Evolutionary conservation across 345 rosid species (phyloP).

Genomic region (Syzygium aromaticum): DNA sequence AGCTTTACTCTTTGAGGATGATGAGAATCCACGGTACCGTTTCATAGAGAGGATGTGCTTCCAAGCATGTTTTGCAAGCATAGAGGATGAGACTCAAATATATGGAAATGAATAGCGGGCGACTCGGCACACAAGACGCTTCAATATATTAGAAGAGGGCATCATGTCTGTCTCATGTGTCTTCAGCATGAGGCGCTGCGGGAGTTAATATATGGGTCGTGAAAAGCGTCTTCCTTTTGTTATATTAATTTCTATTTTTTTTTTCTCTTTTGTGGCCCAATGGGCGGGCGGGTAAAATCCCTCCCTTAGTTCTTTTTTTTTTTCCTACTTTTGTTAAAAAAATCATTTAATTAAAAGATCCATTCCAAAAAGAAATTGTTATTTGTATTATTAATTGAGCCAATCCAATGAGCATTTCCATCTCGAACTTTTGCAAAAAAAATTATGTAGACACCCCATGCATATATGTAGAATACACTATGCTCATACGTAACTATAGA

Average conservation of each 20-base stretch:
- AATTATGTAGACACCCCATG: too few species aligned
- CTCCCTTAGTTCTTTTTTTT: neutral
- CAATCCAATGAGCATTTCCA: neutral
- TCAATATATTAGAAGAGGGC: neutral
- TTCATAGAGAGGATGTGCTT: too few species aligned
- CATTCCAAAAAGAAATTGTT: neutral
- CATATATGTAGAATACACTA: neutral
- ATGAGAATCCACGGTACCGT: too few species aligned
- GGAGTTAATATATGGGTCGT: neutral
- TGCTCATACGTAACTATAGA: neutral
- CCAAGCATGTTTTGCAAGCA: too few species aligned
- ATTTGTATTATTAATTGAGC: neutral
- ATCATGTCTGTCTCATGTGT: neutral
- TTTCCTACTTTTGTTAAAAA: too few species aligned
- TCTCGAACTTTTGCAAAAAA: neutral
- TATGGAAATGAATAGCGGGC: too few species aligned
- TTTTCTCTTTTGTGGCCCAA: neutral
- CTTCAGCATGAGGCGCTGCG: neutral
- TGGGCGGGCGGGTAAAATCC: neutral
- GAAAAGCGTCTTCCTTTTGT: neutral
- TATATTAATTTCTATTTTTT: too few species aligned
- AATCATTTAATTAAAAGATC: neutral
- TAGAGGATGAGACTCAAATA: too few species aligned
- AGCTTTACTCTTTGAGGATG: neutral
- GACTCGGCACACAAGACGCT: too few species aligned